Evolutionary conservation across 768 basidiomycete species (phyloP).

Genomic region (Leccinum subtestaceum): DNA sequence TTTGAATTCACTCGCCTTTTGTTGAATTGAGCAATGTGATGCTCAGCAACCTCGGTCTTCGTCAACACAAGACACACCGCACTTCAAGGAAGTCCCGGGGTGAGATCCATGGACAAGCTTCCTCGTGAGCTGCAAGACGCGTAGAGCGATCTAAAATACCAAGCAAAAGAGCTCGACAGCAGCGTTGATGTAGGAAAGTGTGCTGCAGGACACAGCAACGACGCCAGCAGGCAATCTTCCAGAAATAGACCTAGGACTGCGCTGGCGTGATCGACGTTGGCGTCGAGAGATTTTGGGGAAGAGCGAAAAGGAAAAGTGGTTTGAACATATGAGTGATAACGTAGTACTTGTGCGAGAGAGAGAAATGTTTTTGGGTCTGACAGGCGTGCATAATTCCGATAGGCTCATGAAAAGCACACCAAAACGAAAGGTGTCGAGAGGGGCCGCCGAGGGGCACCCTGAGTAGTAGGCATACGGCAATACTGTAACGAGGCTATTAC

Average conservation of each 20-base stretch:
- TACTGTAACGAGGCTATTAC: too few relatives aligned
- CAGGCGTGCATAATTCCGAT: too few relatives aligned
- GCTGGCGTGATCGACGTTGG: conserved; percentile 33
- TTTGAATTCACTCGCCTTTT: conserved; percentile 12
- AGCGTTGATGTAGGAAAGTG: conserved; percentile 41
- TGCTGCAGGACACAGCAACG: conserved; percentile 41
- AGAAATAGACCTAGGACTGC: conserved; percentile 54
- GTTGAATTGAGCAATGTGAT: conserved; percentile 24
- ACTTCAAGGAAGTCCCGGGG: conserved; percentile 41
- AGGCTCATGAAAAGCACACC: too few relatives aligned
- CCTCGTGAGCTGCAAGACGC: conserved; percentile 35
- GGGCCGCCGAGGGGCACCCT: too few relatives aligned
- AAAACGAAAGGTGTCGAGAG: too few relatives aligned
- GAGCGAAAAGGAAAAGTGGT: conserved; percentile 10
- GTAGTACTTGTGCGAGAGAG: conserved; percentile 50
- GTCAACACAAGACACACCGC: conserved; percentile 38
- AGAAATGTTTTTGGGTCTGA: conserved; percentile 26
- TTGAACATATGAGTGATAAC: conserved; percentile 49
- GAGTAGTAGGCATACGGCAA: too few relatives aligned
- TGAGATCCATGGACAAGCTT: conserved; percentile 17
- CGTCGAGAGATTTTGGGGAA: conserved; percentile 31
- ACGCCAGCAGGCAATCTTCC: conserved; percentile 54
- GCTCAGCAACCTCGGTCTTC: conserved; percentile 18
- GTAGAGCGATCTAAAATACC: conserved; percentile 51
- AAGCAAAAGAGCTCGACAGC: conserved; percentile 49